phyloP scores from a whole-genome alignment of 2,329 filamentous ascomycete genomes.

The Fusarium buharicum region DNA sequence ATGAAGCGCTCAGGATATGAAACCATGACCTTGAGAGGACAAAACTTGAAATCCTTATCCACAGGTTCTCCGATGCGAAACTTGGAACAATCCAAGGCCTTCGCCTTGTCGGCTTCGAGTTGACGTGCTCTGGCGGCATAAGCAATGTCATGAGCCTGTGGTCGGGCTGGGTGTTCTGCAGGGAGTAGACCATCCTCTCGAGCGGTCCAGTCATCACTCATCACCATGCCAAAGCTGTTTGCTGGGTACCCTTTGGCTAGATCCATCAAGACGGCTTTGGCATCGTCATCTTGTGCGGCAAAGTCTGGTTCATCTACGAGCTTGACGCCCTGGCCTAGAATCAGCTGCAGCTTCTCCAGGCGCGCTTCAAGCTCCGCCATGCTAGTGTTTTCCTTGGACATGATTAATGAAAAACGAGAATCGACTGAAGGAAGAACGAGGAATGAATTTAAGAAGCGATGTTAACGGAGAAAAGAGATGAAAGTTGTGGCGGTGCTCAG shows the following conservation, averaged over 20 bases:
- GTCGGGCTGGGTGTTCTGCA: neutral
- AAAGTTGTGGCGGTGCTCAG: neutral
- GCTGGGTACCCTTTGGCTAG: neutral
- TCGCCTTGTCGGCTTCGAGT: conserved; percentile 12
- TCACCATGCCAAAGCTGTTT: conserved; percentile 6
- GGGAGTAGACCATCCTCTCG: neutral
- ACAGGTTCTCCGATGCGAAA: conserved; percentile 44
- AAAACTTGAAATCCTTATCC: conserved; percentile 52
- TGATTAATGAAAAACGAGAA: too few species aligned
- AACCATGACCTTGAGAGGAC: conserved; percentile 63
- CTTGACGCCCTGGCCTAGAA: conserved; percentile 38
- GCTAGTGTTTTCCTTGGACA: neutral
- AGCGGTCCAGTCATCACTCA: conserved; percentile 17
- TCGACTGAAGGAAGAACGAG: too few species aligned
- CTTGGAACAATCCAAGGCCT: conserved; percentile 39
- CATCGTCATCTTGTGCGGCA: conserved; percentile 5
- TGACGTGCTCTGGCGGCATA: conserved; percentile 9
- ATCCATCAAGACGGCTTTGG: neutral
- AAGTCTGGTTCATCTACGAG: conserved; percentile 21
- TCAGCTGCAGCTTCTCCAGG: conserved; percentile 35
- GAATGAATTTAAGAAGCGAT: neutral
- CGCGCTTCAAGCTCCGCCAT: conserved; percentile 40
- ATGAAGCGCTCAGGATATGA: conserved; percentile 71
- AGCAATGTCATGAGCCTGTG: conserved; percentile 5
- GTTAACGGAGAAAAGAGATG: neutral